phyloP scores from a whole-genome alignment of 345 rosid species.

The Linum usitatissimum region DNA sequence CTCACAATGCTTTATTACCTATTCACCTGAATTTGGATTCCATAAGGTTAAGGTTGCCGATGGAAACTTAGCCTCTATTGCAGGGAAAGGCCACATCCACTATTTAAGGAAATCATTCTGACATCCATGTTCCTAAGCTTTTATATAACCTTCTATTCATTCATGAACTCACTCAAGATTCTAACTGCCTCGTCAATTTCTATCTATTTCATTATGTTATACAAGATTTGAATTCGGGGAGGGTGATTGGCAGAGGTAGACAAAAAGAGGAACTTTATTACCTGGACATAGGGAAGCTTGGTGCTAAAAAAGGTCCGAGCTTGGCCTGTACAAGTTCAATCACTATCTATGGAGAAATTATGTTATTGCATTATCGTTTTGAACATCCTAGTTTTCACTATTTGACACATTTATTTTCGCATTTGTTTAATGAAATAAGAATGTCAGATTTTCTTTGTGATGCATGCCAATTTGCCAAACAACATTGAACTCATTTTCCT shows the following conservation, averaged over 20 bases:
- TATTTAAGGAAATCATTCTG: neutral
- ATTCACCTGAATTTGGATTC: neutral
- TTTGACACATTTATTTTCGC: neutral
- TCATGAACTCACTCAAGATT: neutral
- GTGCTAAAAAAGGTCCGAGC: neutral
- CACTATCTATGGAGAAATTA: neutral
- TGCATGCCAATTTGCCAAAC: neutral
- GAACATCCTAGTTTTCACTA: no score
- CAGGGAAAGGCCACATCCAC: neutral
- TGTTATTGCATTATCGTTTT: no score
- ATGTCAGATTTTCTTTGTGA: neutral
- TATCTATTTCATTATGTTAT: slow-evolving; percentile 1
- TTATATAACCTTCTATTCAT: neutral
- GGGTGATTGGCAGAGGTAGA: slow-evolving; percentile 9
- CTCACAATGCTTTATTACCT: no score
- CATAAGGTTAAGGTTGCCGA: neutral
- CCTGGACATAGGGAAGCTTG: neutral
- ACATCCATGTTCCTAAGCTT: neutral
- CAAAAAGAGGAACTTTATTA: neutral
- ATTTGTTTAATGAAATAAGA: neutral
- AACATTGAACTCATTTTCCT: neutral
- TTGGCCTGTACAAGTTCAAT: neutral
- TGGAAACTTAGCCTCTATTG: neutral
- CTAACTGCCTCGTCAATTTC: neutral
- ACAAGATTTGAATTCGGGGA: neutral